phyloP scores from a whole-genome alignment of 441 rosid species.

The Aquilaria agallochum region DNA sequence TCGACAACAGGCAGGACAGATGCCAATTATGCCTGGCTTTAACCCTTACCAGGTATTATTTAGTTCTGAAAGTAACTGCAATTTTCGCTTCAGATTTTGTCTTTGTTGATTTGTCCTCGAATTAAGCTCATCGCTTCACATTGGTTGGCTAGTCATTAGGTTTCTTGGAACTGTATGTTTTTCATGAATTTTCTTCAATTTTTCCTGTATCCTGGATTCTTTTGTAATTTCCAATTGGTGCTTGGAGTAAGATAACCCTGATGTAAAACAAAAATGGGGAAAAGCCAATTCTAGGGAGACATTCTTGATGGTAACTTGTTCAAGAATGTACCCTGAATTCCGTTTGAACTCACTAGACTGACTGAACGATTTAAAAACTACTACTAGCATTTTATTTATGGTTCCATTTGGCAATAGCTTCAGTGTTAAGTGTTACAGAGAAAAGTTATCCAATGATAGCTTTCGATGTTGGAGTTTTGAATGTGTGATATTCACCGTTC shows the following conservation, averaged over 20 bases:
- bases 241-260: too few species aligned
- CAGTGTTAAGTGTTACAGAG: too few species aligned
- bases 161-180: neutral
- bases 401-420: constrained; percentile 7
- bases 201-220: constrained; percentile 21
- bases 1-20: constrained; percentile 77
- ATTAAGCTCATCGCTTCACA: constrained; percentile 2
- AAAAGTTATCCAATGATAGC: too few species aligned
- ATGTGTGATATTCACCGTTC: neutral
- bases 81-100: constrained; percentile 6
- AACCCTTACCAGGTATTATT: constrained; percentile 73
- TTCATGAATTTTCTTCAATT: neutral
- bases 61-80: neutral
- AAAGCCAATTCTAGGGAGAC: too few species aligned
- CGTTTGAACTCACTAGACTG: too few species aligned
- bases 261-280: too few species aligned
- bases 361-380: too few species aligned
- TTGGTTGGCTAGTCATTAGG: constrained; percentile 1
- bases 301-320: too few species aligned
- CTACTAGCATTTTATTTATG: neutral
- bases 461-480: too few species aligned
- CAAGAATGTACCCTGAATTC: too few species aligned
- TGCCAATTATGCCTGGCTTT: constrained; percentile 84
- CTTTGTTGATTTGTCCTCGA: neutral
- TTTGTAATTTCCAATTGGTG: too few species aligned